phyloP scores from a whole-genome alignment of 371 early-diverging fungal species.

The Blastocladiella emersonii region DNA sequence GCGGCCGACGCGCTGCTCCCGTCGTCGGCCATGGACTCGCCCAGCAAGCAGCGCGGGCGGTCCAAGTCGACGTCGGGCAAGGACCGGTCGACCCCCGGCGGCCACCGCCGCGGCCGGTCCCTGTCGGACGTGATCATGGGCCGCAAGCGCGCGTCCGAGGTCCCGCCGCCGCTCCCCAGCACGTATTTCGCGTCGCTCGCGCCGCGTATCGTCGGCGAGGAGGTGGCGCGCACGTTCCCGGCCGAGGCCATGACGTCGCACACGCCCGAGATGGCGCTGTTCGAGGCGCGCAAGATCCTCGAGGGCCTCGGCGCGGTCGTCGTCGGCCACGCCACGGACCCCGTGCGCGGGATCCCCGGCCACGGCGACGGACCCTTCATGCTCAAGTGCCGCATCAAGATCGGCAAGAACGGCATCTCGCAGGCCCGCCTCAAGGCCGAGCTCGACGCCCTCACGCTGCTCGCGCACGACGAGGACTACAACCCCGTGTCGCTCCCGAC shows the following conservation, averaged over 20 bases:
- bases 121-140: background rate
- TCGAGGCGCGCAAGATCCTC: slow-evolving; percentile 1
- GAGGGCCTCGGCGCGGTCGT: slow-evolving; percentile 1
- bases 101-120: background rate
- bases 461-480: background rate
- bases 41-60: background rate
- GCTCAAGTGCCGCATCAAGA: background rate
- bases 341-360: background rate
- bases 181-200: background rate
- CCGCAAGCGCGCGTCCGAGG: background rate
- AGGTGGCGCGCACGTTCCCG: background rate
- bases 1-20: background rate
- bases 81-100: background rate
- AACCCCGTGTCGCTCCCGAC: background rate
- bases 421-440: slow-evolving; percentile 1
- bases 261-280: background rate
- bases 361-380: background rate
- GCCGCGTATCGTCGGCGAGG: background rate
- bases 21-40: background rate
- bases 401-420: background rate
- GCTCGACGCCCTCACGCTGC: background rate
- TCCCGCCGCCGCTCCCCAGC: background rate
- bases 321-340: background rate
- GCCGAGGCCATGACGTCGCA: background rate
- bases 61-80: background rate